Percentiles rank a stretch among this genome's conserved stretches.
Conservation (phyloP, 2,329 filamentous ascomycete species). For the Xylaria sp. region DNA sequence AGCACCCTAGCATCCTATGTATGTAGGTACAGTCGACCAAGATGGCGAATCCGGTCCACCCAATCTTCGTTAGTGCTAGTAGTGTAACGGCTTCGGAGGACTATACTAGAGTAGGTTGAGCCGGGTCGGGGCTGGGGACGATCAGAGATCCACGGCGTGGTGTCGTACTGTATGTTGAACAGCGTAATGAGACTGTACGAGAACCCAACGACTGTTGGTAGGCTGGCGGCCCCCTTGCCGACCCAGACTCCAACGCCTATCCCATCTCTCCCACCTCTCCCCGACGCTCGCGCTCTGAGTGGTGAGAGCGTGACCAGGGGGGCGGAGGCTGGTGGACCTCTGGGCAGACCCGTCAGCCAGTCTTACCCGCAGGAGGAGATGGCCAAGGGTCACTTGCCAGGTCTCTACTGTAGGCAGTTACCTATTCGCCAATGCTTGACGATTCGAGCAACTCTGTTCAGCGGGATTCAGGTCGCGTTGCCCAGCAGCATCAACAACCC, state of each 20-base stretch:
- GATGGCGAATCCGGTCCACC: conserved; percentile 34
- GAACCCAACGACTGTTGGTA: conserved; percentile 33
- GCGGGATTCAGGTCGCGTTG: conserved; percentile 13
- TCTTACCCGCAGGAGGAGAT: conserved; percentile 32
- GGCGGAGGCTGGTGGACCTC: conserved; percentile 31
- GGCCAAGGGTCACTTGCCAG: conserved; percentile 6
- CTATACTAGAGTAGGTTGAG: conserved; percentile 35
- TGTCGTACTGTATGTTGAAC: conserved; percentile 36
- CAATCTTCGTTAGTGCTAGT: conserved; percentile 31
- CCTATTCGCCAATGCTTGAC: conserved; percentile 3
- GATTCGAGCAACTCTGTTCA: conserved; percentile 13
- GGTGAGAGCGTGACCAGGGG: conserved; percentile 28
- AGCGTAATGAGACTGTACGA: conserved; percentile 35
- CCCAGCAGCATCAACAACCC: conserved; percentile 16
- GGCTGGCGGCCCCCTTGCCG: not conserved
- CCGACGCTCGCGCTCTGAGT: conserved; percentile 32
- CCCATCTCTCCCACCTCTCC: conserved; percentile 31
- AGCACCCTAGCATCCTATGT: conserved; percentile 34
- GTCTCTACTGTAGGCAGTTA: not conserved
- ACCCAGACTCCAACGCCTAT: conserved; percentile 11
- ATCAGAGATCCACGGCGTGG: conserved; percentile 39
- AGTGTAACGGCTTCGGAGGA: conserved; percentile 35
- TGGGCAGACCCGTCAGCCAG: conserved; percentile 33
- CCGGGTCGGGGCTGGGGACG: conserved; percentile 39
- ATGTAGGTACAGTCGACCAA: conserved; percentile 24